Evolutionary conservation across 2,329 filamentous ascomycete species (phyloP).

Genomic region (Aspergillus alliaceus): DNA sequence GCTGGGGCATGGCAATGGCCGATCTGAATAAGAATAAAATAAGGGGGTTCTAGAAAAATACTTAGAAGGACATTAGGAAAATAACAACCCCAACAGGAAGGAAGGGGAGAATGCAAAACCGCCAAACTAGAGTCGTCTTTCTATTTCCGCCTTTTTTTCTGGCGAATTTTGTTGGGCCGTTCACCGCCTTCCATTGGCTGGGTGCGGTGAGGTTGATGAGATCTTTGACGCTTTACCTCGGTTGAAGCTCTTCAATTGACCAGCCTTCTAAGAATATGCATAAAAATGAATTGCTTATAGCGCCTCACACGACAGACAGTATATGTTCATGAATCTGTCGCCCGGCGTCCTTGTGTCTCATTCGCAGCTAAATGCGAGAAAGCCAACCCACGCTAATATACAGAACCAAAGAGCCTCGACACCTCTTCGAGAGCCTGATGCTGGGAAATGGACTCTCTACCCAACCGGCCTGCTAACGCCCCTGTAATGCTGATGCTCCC

Average conservation of each 20-base stretch:
- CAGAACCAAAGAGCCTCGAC: slow-evolving; percentile 30
- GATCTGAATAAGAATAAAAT: neutral
- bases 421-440: slow-evolving; percentile 22
- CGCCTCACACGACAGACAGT: slow-evolving; percentile 15
- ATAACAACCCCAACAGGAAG: neutral
- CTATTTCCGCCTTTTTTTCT: neutral
- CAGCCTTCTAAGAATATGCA: slow-evolving; percentile 18
- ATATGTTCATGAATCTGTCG: slow-evolving; percentile 23
- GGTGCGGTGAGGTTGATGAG: neutral
- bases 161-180: slow-evolving; percentile 4
- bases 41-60: neutral
- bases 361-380: slow-evolving; percentile 20
- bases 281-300: slow-evolving; percentile 22
- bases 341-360: slow-evolving; percentile 18
- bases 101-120: neutral
- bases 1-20: slow-evolving; percentile 15
- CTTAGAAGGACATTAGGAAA: neutral
- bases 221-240: neutral
- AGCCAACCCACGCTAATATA: slow-evolving; percentile 37
- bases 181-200: slow-evolving; percentile 7
- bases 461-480: slow-evolving; percentile 27
- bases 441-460: slow-evolving; percentile 26
- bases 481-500: slow-evolving; percentile 25
- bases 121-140: neutral
- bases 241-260: neutral